Evolutionary conservation across 2,329 filamentous ascomycete species (phyloP), one percentile per base, ranked within the genome.

Genomic region (Ceratocystis cubensis): DNA sequence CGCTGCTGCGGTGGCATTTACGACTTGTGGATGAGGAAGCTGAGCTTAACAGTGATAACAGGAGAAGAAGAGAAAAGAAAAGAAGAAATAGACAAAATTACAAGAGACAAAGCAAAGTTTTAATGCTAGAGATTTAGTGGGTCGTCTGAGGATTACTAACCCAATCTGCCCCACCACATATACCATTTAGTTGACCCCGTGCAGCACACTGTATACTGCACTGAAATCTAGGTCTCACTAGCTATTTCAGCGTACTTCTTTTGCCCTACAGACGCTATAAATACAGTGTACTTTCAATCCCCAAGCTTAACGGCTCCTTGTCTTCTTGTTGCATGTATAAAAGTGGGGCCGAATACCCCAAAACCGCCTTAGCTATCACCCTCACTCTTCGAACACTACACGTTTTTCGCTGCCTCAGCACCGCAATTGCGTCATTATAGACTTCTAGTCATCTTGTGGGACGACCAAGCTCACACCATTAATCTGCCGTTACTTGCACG

Each of bases 1-100:
- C 66, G 64, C 61, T 68, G 45, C 33, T 53, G 63, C 65, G 67
- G 61, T 66, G 67, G 65, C 66, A 68, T 68, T 65, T 61, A 61
- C 20, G 53, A 48, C 5, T 61, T 44, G 17, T 57, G 33, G 50
- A 41, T 15, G 37, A 59, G 48, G 53, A 37, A 61, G 37, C 53
- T 56, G 22, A 8, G 37, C 44, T 56, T 41, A 22, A 63, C 22
- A 44, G 48, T 25, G 61, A 61, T 65, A 69, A 65, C 66, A 45
- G 66, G 25, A 67, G 62, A 53, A 64, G 70, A 64, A 57, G 53
- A 61, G 67, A 53, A n/a, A 61, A 64, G 67, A 46, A 63, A 69
- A 67, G 65, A 67, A 68, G 69, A 69, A 67, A 65, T 63, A 48
- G 64, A 61, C 66, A 53, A 50, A 22, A n/a, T 10, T 22, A 37